Evolutionary conservation across 1,284 basidiomycete species (phyloP).

Genomic region (Erythrobasidium hasegawianum): DNA sequence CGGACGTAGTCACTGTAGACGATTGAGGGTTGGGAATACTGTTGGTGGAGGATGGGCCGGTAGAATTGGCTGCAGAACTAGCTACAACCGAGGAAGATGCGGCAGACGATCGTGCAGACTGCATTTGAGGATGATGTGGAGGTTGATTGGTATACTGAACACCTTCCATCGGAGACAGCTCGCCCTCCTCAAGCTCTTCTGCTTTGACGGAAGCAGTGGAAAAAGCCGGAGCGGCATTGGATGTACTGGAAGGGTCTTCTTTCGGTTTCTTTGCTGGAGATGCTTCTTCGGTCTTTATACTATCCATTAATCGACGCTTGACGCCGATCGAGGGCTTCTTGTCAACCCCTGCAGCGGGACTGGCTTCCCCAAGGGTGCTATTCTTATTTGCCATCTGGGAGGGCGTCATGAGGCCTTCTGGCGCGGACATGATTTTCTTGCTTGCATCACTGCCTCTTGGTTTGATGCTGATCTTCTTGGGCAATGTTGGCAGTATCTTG

Average conservation of each 20-base stretch:
- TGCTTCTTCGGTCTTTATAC: conserved; percentile 14
- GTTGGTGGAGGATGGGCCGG: too few relatives aligned
- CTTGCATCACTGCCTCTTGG: conserved; percentile 8
- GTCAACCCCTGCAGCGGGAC: not conserved
- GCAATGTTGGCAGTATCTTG: not conserved
- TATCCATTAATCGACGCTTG: conserved; percentile 16
- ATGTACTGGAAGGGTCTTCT: not conserved
- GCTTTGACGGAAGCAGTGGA: conserved; percentile 1
- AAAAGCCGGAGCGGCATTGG: conserved; percentile 9
- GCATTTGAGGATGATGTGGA: too few relatives aligned
- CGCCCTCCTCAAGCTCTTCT: conserved; percentile 28
- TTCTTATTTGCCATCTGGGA: conserved; percentile 26
- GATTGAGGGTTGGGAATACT: too few relatives aligned
- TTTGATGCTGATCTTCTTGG: conserved; percentile 5
- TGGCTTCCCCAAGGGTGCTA: not conserved
- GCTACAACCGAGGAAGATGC: too few relatives aligned
- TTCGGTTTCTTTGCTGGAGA: conserved; percentile 2
- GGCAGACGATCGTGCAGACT: too few relatives aligned
- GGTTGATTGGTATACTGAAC: conserved; percentile 12
- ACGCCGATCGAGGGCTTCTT: conserved; percentile 3
- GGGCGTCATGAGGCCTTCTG: conserved; percentile 29
- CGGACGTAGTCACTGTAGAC: too few relatives aligned
- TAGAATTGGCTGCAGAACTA: too few relatives aligned
- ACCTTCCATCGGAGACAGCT: conserved; percentile 20
- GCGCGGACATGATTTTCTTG: conserved; percentile 17